phyloP scores from a whole-genome alignment of 208 protist genomes.

The Trypanosoma boissoni region DNA sequence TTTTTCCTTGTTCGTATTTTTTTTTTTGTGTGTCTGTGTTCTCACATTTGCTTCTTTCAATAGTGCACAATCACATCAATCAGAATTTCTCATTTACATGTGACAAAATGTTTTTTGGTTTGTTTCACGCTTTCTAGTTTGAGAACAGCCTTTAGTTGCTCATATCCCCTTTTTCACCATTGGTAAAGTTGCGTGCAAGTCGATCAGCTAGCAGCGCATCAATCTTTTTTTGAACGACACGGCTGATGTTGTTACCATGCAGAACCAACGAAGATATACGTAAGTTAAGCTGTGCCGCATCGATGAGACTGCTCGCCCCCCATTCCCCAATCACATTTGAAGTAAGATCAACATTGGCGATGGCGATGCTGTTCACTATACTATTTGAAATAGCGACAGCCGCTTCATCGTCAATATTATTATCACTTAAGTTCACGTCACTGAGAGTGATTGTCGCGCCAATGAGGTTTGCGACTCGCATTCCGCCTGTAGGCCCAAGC shows the following conservation, averaged over 20 bases:
- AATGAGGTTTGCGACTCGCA: constrained; percentile 69
- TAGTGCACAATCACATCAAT: too few species aligned
- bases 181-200: constrained; percentile 53
- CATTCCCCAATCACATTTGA: constrained; percentile 70
- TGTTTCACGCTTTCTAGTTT: too few species aligned
- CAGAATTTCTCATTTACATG: too few species aligned
- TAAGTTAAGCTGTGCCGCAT: constrained; percentile 64
- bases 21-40: too few species aligned
- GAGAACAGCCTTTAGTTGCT: too few species aligned
- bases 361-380: constrained; percentile 58
- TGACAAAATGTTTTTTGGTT: too few species aligned
- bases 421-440: constrained; percentile 79
- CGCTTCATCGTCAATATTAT: constrained; percentile 78
- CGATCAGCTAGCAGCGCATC: constrained; percentile 76
- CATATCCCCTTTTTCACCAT: too few species aligned
- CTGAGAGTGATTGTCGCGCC: constrained; percentile 53
- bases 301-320: constrained; percentile 69
- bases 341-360: constrained; percentile 65
- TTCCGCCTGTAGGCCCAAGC: constrained; percentile 56
- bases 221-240: constrained; percentile 82
- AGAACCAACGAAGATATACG: constrained; percentile 59
- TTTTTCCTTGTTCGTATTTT: too few species aligned
- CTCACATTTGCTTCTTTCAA: too few species aligned
- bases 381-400: constrained; percentile 59
- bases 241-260: constrained; percentile 79